phyloP scores from a whole-genome alignment of 169 alveolate species.

The Blepharisma undulans region DNA sequence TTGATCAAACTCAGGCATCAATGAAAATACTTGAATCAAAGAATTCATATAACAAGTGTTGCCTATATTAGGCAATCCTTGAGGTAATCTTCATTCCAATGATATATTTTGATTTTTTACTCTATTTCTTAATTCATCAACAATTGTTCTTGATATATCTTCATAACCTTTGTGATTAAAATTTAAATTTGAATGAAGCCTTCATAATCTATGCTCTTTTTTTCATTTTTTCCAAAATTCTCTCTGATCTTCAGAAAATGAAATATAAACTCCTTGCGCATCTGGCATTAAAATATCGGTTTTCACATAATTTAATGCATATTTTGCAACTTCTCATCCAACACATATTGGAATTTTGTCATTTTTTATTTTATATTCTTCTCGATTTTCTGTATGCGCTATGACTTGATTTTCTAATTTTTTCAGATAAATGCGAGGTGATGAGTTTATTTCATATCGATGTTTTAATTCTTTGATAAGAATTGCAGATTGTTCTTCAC shows the following conservation, averaged over 20 bases:
- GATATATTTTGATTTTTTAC: not conserved
- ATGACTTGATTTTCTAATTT: not conserved
- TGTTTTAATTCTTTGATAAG: not conserved
- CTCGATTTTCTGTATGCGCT: not conserved
- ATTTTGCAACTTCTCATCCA: not conserved
- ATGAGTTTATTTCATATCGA: not conserved
- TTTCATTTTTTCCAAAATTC: not conserved
- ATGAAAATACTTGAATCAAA: not conserved
- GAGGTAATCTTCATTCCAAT: not conserved
- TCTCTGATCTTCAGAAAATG: not conserved
- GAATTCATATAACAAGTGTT: not conserved
- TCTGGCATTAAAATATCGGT: not conserved
- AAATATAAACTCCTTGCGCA: not conserved
- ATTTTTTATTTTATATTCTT: not conserved
- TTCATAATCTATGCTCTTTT: not conserved
- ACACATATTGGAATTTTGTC: not conserved
- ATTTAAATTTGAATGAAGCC: not conserved
- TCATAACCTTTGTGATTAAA: too few relatives aligned
- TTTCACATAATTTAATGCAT: not conserved
- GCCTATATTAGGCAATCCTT: not conserved
- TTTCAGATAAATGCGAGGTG: not conserved
- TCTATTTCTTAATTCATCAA: not conserved
- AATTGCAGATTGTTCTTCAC: not conserved
- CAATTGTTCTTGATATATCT: too few relatives aligned
- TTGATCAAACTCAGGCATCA: not conserved